phyloP scores from a whole-genome alignment of 768 basidiomycete species.

The Russula compacta region DNA sequence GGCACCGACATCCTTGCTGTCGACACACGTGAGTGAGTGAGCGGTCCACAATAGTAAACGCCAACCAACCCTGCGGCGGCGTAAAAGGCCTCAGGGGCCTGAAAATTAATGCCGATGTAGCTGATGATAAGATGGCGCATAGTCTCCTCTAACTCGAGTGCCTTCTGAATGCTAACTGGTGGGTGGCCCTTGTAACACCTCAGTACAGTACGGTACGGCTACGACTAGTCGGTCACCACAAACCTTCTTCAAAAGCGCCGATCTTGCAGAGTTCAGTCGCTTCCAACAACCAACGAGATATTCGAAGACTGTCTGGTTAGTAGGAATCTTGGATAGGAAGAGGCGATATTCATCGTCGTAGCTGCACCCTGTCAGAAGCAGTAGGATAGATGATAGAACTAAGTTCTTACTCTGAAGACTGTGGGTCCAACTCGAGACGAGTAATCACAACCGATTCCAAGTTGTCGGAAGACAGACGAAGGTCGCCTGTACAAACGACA shows the following conservation, averaged over 20 bases:
- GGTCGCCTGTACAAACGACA: background rate
- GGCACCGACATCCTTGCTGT: slow-evolving; percentile 63
- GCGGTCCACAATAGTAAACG: background rate
- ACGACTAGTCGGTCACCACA: background rate
- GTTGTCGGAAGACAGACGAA: slow-evolving; percentile 13
- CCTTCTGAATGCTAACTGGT: slow-evolving; percentile 52
- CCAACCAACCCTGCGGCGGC: slow-evolving; percentile 63
- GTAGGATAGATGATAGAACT: slow-evolving; percentile 10
- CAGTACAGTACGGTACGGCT: background rate
- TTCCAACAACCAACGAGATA: slow-evolving; percentile 92
- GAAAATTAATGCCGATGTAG: slow-evolving; percentile 80
- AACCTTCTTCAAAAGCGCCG: slow-evolving; percentile 57
- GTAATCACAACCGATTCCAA: slow-evolving; percentile 18
- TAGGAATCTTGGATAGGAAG: slow-evolving; percentile 67
- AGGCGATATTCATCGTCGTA: slow-evolving; percentile 68
- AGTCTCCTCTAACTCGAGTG: slow-evolving; percentile 58
- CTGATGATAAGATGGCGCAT: slow-evolving; percentile 76
- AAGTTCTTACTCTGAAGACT: slow-evolving; percentile 9
- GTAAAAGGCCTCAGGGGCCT: slow-evolving; percentile 93
- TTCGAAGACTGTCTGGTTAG: slow-evolving; percentile 75
- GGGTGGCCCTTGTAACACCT: slow-evolving; percentile 42
- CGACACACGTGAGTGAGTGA: background rate
- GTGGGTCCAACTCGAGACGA: slow-evolving; percentile 16
- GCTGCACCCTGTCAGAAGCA: slow-evolving; percentile 28
- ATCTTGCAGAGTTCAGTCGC: slow-evolving; percentile 52